Evolutionary conservation across 1,284 basidiomycete species (phyloP), one percentile per base, ranked within the genome.

Genomic region (Cutaneotrichosporon curvatum): DNA sequence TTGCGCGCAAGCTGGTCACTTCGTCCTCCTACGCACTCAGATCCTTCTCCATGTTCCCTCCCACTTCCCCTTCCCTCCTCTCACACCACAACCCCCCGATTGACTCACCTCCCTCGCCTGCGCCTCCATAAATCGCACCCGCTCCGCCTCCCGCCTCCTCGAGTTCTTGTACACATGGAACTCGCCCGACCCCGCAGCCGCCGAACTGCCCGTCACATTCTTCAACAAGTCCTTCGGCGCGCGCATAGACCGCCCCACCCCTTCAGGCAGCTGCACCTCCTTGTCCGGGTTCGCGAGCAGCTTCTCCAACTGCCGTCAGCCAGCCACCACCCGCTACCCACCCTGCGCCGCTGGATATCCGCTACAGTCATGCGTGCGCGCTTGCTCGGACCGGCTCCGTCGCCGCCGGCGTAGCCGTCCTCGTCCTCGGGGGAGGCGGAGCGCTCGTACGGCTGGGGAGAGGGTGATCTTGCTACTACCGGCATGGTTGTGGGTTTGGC

Each of bases 161-260:
- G 84, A 82, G 37, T 95, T 91, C 70, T 98, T 98, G 76, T 98
- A 99, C 4, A 99, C 95, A 66, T 99, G 95, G 61, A 95, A 95
- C 71, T 95, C 91, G 40, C 90, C 90, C 55, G 85, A 90, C 39
- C 91, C 91, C 15, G 91, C 70, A 38, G 74, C 91, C 2, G 89
- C 87, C 70, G 85, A 87, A 9, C 86, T 90, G 1, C 91, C 91
- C 67, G 92, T 87, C 3, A 96, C 90, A 58, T 94, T 97, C 79
- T 95, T 96, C 85, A 98, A 94, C 85, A 94, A 94, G 70, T 96
- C 92, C 22, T 87, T 76, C 31, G 94, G 76, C 0, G 76, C 78
- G 72, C 87, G 88, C 56, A 90, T 37, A 15, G 22, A 36, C 15
- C 35, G 37, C n/a, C 39, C 50, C 33, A 45, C 47, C 14, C 83